A percentile compares a stretch with the other conserved stretches of the same genome.
Evolutionary conservation across 805 yeast genomes (phyloP).

Genomic region (Candida saitoana): DNA sequence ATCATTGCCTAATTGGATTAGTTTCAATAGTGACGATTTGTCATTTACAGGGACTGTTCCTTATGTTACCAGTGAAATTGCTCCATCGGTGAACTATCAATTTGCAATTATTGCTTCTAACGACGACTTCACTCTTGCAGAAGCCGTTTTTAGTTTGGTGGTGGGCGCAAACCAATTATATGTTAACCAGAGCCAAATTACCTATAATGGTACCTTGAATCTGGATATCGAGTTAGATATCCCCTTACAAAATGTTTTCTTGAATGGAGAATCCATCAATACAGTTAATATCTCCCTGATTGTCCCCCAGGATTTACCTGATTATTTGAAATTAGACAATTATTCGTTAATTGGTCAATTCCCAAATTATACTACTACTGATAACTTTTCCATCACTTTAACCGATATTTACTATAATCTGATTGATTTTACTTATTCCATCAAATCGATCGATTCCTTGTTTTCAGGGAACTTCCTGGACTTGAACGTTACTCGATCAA

Average conservation of each 20-base stretch:
- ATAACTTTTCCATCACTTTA: slow-evolving; percentile 52
- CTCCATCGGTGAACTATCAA: slow-evolving; percentile 74
- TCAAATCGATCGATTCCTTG: slow-evolving; percentile 50
- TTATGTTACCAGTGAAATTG: slow-evolving; percentile 74
- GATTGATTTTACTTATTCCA: slow-evolving; percentile 53
- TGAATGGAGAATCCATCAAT: slow-evolving; percentile 56
- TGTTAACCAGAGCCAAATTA: slow-evolving; percentile 45
- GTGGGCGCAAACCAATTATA: slow-evolving; percentile 88
- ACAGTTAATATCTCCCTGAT: slow-evolving; percentile 53
- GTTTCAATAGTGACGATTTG: slow-evolving; percentile 57
- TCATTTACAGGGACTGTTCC: slow-evolving; percentile 89
- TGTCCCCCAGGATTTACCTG: slow-evolving; percentile 51
- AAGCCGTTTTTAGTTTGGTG: slow-evolving; percentile 62
- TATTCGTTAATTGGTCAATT: slow-evolving; percentile 51
- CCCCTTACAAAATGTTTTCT: slow-evolving; percentile 59
- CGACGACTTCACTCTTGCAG: slow-evolving; percentile 67
- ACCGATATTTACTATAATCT: slow-evolving; percentile 58
- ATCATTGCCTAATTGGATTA: slow-evolving; percentile 88
- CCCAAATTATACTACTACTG: slow-evolving; percentile 42
- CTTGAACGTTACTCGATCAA: slow-evolving; percentile 65
- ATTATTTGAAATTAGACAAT: slow-evolving; percentile 48
- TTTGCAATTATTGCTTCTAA: slow-evolving; percentile 79
- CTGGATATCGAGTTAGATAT: slow-evolving; percentile 50
- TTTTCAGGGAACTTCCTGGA: slow-evolving; percentile 53
- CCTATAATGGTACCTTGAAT: slow-evolving; percentile 66